Evolutionary conservation across 495 filamentous ascomycete genomes (phyloP), one percentile per base, ranked within the genome.

Genomic region (Tuber melanosporum): DNA sequence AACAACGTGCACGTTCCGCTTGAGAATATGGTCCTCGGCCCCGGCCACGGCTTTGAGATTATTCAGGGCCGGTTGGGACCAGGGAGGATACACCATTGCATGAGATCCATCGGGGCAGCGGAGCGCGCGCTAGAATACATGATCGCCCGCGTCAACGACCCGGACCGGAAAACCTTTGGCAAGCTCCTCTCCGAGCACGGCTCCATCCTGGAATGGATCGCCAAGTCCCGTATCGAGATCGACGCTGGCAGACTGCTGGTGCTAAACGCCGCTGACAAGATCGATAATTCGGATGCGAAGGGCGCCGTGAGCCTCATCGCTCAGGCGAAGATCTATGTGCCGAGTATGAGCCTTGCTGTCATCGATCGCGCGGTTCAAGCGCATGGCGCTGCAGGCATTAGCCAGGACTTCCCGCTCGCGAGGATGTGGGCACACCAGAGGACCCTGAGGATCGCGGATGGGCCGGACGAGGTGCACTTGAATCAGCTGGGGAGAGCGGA

Each of bases 31-130:
- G 91, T 97, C 14, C 90, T 97, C 45, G 94, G 94, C 72, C 92
- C 93, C 84, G 93, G 94, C 75, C 90, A 94, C 71, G 94, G 94
- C n/a, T 97, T 97, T 85, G 94, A 97, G 84, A 97, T 97, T 83
- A 97, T 97, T 84, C 94, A 97, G 84, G 94, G 94, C 47, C 91
- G 94, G 70, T 89, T 97, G 44, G 94, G 94, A 7, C 94, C 94
- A 32, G 94, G 94, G 19, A 91, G 94, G 57, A 97, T 97, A 83
- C 94, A 97, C 86, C 94, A 97, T 85, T 92, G 92, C 73, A 97
- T 97, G 94, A 92, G 94, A 77, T 89, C 91, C 39, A 93, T 97
- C 84, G 94, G 94, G 69, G 91, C 92, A 43, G 91, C 94, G 49
- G 94, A 97, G 85, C 86, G 88, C 73, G 94, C 94, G 2, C 87